phyloP scores from a whole-genome alignment of 2,329 filamentous ascomycete genomes.

The Biscogniauxia mediterranea region DNA sequence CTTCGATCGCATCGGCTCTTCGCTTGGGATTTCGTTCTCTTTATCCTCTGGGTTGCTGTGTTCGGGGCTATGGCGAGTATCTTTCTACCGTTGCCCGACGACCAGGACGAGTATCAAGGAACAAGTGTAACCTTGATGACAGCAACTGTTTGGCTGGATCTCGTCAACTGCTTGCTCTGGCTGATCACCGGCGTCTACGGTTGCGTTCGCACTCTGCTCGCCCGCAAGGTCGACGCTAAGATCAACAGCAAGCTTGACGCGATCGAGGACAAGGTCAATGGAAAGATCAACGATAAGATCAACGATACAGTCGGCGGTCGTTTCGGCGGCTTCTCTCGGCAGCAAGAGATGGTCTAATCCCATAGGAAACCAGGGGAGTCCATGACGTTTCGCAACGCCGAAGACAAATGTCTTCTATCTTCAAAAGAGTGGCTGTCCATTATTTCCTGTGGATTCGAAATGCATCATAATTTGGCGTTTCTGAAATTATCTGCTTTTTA shows the following conservation, averaged over 20 bases:
- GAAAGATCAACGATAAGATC: constrained; percentile 16
- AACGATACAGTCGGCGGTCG: background rate
- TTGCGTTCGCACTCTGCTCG: constrained; percentile 40
- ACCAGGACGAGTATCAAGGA: constrained; percentile 49
- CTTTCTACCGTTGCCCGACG: constrained; percentile 60
- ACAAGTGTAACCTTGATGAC: constrained; percentile 56
- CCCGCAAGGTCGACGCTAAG: constrained; percentile 32
- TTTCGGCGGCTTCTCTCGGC: background rate
- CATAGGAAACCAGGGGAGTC: background rate
- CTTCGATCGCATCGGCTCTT: constrained; percentile 42
- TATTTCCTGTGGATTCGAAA: background rate
- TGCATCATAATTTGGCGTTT: background rate
- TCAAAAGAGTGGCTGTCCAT: background rate
- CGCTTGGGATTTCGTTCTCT: constrained; percentile 43
- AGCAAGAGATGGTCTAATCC: background rate
- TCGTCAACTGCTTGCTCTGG: constrained; percentile 68
- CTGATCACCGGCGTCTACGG: constrained; percentile 46
- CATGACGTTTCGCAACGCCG: background rate
- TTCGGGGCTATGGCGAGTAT: constrained; percentile 73
- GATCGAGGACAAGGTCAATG: constrained; percentile 15
- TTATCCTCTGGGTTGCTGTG: constrained; percentile 58
- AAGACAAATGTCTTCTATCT: background rate
- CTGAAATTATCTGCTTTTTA: background rate
- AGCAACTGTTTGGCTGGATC: constrained; percentile 69
- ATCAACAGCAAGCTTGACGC: constrained; percentile 9